Base-by-base conservation (phyloP, 202 grass and related monocot genomes). In the Hordeum pubiflorum region DNA sequence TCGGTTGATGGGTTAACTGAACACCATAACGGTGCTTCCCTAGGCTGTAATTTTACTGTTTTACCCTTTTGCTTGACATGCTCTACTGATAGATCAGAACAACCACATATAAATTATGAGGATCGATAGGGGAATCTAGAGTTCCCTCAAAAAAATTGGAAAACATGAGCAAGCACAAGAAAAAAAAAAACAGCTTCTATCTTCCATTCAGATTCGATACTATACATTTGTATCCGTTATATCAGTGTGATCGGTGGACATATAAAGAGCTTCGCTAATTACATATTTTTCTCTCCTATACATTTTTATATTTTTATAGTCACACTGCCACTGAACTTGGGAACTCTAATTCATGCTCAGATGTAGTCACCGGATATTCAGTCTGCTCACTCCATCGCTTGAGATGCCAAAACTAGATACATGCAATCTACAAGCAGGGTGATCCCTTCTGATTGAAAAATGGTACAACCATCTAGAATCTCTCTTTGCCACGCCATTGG, bases 401-500 rank as follows among this genome's bases (percentile, higher is more conserved):
- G 41, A 67, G 72, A 46, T 62, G 68, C 40, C 11, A 33, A 82
- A 34, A 62, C 40, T 50, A 73, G 38, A 54, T 66, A 54, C 61
- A 66, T 3, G 61, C 40, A 79, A 17, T 79, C 43, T 54, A 79
- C 76, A 79, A 66, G 61, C 61, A 54, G 43, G 76, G 29, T 63
- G 61, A 54, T 10, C 13, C 57, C 14, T 76, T 76, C 74, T 41
- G 21, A 60, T 10, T 10, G 23, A 46, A n/a, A 76, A 29, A 31
- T 32, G 67, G 59, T 24, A 61, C 6, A 48, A 32, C 24, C 39
- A 46, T 78, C 75, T 46, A 44, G 56, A 3, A 41, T 63, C 40
- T 32, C 67, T 63, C 38, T 48, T 31, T 63, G 75, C 24, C 24
- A 21, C 58, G 63, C 17, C 38, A 78, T 46, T 3, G 46, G 38